A percentile compares a stretch with the other conserved stretches of the same genome.
These are phyloP conservation scores for Wakefieldia striispora DNA, from an alignment of 768 basidiomycete genomes.

Conservation along the genomic window DNA sequence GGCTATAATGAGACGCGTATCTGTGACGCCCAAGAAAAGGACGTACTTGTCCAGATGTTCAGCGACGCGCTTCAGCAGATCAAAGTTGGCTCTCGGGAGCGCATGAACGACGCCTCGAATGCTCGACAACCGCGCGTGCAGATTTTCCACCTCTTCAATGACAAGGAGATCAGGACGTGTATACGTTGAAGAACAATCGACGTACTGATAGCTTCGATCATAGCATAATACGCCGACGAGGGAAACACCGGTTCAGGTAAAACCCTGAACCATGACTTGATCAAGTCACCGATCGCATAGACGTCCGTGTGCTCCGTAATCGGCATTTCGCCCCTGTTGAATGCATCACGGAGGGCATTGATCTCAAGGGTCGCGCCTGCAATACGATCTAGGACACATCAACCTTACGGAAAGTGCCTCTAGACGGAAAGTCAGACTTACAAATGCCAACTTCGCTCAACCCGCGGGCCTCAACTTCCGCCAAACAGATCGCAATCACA, in stretches of 20 bases:
- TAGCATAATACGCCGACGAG: constrained; percentile 58
- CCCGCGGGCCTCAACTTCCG: constrained; percentile 72
- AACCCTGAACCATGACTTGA: constrained; percentile 85
- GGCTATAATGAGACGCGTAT: background rate
- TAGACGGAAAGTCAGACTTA: constrained; percentile 35
- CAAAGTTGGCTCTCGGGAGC: constrained; percentile 72
- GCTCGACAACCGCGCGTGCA: constrained; percentile 60
- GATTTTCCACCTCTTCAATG: constrained; percentile 60
- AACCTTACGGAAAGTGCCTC: background rate
- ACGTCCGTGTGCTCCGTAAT: constrained; percentile 64
- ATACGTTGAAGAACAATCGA: background rate
- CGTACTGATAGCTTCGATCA: constrained; percentile 73
- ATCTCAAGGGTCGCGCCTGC: constrained; percentile 74
- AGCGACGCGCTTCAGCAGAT: constrained; percentile 72
- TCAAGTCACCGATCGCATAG: constrained; percentile 77
- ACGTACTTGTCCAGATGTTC: constrained; percentile 80
- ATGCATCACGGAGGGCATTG: constrained; percentile 65
- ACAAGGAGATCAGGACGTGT: constrained; percentile 3
- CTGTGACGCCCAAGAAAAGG: background rate
- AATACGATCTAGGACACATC: constrained; percentile 61
- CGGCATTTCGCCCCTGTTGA: constrained; percentile 72
- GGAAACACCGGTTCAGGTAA: constrained; percentile 82
- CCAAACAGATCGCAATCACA: constrained; percentile 62
- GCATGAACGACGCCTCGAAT: constrained; percentile 68
- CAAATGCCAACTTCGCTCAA: constrained; percentile 83